phyloP scores from a whole-genome alignment of 768 basidiomycete genomes.

The Leucosporidium creatinivorum region DNA sequence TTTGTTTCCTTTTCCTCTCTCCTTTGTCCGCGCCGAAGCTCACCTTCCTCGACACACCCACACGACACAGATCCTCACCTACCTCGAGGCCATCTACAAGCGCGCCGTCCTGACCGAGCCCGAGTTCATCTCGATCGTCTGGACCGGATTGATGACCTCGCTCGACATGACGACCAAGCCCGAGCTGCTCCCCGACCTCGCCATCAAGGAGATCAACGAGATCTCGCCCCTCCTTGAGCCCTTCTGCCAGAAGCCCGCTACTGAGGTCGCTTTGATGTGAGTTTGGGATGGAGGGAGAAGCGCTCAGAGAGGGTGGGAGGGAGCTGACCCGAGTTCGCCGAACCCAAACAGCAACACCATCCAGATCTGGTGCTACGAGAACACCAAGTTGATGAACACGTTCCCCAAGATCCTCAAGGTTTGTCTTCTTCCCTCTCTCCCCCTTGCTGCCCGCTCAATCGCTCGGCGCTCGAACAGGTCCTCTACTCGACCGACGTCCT shows the following conservation, averaged over 20 bases:
- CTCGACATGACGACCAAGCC: slow-evolving; percentile 54
- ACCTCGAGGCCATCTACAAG: slow-evolving; percentile 54
- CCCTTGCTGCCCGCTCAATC: too few relatives aligned
- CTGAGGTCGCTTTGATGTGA: slow-evolving; percentile 76
- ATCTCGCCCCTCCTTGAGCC: slow-evolving; percentile 77
- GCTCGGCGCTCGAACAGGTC: slow-evolving; percentile 49
- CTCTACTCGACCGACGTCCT: slow-evolving; percentile 94
- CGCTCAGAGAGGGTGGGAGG: background rate
- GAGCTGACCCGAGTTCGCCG: background rate
- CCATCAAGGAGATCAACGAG: slow-evolving; percentile 83
- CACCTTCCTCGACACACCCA: background rate
- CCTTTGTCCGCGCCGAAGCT: background rate
- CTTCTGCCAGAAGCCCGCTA: slow-evolving; percentile 80
- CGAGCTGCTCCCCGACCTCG: slow-evolving; percentile 48
- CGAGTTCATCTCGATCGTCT: slow-evolving; percentile 81
- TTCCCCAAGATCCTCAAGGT: slow-evolving; percentile 94
- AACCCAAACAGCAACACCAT: slow-evolving; percentile 57
- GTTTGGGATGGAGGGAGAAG: background rate
- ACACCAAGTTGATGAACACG: slow-evolving; percentile 86
- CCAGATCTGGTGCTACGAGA: slow-evolving; percentile 93
- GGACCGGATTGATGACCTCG: slow-evolving; percentile 80
- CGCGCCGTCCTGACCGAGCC: slow-evolving; percentile 75
- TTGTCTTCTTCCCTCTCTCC: slow-evolving; percentile 8
- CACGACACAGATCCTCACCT: slow-evolving; percentile 58
- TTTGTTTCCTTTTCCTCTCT: slow-evolving; percentile 41